These are phyloP conservation scores for Ocimum tenuiflorum DNA, from an alignment of 257 asterid genomes.

Conservation along the genomic window DNA sequence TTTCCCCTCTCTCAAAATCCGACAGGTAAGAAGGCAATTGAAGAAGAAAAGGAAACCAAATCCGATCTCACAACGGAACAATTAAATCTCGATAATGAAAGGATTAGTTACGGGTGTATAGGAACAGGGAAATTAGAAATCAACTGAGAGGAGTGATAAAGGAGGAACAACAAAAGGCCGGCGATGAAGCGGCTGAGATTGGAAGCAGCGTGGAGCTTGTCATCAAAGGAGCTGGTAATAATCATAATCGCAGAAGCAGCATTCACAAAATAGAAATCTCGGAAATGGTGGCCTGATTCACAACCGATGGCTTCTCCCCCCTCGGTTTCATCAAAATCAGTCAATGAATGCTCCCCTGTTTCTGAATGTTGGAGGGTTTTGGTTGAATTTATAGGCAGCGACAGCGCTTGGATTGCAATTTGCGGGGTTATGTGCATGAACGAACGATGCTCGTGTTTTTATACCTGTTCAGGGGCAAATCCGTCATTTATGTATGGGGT, in stretches of 20 bases:
- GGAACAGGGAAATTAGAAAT: conserved; percentile 94
- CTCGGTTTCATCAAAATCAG: conserved; percentile 71
- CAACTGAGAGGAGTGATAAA: conserved; percentile 71
- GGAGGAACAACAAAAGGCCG: conserved; percentile 80
- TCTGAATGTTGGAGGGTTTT: neutral
- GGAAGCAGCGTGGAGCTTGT: conserved; percentile 61
- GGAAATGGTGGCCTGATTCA: neutral
- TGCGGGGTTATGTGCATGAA: no score
- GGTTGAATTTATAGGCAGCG: neutral
- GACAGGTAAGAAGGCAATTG: conserved; percentile 3
- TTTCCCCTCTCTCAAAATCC: conserved; percentile 5
- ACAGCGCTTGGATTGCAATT: no score
- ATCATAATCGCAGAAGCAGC: conserved; percentile 34
- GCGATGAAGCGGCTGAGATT: conserved; percentile 85
- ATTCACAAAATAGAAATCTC: conserved; percentile 26
- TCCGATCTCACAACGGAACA: conserved; percentile 4
- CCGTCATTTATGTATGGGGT: no score
- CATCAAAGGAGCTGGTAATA: conserved; percentile 83
- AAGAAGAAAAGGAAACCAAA: conserved; percentile 17
- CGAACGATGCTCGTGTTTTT: no score
- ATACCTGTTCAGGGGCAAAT: no score
- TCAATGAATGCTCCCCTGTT: neutral
- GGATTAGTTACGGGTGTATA: conserved; percentile 59
- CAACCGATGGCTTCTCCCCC: conserved; percentile 38
- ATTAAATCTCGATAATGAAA: neutral